A percentile compares a stretch with the other conserved stretches of the same genome.
Conservation (phyloP, 148 eudicot genomes). For the Cornus florida region DNA sequence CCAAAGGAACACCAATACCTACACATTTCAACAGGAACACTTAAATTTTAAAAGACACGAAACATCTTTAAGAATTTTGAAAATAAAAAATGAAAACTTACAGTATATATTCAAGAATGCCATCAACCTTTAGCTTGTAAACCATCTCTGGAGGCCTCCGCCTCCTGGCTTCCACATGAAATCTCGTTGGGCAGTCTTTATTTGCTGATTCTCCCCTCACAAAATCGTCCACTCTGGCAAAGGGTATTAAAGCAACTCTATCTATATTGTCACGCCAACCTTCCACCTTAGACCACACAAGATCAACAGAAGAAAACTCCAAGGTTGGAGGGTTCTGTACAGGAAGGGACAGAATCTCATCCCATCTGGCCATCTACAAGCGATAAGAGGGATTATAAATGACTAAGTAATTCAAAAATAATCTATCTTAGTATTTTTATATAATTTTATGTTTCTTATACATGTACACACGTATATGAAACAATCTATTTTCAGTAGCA, state of each 20-base stretch:
- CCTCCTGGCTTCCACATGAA: conserved; percentile 96
- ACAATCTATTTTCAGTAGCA: neutral
- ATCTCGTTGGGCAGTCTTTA: conserved; percentile 83
- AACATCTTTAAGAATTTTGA: neutral
- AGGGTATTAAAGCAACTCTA: conserved; percentile 84
- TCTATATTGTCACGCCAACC: conserved; percentile 85
- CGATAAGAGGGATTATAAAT: neutral
- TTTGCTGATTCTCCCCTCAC: conserved; percentile 82
- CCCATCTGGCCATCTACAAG: conserved; percentile 94
- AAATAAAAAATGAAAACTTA: conserved; percentile 33
- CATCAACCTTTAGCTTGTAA: conserved; percentile 89
- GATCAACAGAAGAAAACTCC: conserved; percentile 75
- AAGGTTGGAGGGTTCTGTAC: conserved; percentile 84
- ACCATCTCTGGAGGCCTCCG: conserved; percentile 44
- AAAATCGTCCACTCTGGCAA: conserved; percentile 87
- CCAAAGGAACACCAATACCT: conserved; percentile 99
- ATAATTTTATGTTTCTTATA: no score
- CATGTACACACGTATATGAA: no score
- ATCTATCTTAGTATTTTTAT: no score
- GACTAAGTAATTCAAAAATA: neutral
- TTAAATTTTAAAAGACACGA: no score
- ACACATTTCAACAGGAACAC: conserved; percentile 11
- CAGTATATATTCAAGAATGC: conserved; percentile 91
- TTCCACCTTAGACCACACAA: conserved; percentile 89
- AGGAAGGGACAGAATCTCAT: conserved; percentile 89